Evolutionary conservation across 352 stramenopile genomes (phyloP).

Genomic region (Phytopythium aichiense): DNA sequence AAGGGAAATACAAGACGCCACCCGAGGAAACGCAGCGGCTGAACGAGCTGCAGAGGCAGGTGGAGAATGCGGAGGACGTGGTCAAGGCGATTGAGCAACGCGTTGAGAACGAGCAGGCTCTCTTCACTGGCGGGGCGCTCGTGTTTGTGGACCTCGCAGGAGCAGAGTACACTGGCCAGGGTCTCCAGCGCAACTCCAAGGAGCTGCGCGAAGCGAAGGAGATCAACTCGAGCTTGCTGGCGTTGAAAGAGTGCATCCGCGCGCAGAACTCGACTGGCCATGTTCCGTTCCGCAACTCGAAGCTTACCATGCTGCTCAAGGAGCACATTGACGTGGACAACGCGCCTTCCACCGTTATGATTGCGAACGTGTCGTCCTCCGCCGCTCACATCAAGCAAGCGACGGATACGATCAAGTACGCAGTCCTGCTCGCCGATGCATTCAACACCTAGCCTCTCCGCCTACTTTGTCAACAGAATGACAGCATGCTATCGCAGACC

Average conservation of each 20-base stretch:
- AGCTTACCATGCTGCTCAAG: slow-evolving; percentile 48
- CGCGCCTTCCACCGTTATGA: slow-evolving; percentile 30
- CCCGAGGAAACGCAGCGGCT: slow-evolving; percentile 23
- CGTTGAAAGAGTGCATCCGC: slow-evolving; percentile 50
- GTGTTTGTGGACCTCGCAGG: slow-evolving; percentile 51
- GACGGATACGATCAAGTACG: slow-evolving; percentile 41
- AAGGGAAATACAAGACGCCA: slow-evolving; percentile 1
- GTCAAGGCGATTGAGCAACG: slow-evolving; percentile 15
- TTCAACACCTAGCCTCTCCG: slow-evolving; percentile 15
- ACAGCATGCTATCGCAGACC: too few relatives aligned
- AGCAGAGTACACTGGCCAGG: slow-evolving; percentile 50
- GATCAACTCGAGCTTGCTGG: slow-evolving; percentile 45
- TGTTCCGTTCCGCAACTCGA: slow-evolving; percentile 36
- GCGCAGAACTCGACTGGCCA: slow-evolving; percentile 16
- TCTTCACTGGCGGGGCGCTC: slow-evolving; percentile 24
- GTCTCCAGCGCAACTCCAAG: slow-evolving; percentile 20
- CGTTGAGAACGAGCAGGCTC: slow-evolving; percentile 13
- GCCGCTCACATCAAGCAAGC: slow-evolving; percentile 17
- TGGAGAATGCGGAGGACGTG: slow-evolving; percentile 16
- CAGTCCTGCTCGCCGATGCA: slow-evolving; percentile 30
- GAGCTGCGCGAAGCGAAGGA: slow-evolving; percentile 22
- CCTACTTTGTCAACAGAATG: too few relatives aligned
- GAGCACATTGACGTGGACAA: slow-evolving; percentile 20
- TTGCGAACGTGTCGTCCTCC: slow-evolving; percentile 39
- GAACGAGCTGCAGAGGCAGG: slow-evolving; percentile 13